Percentiles rank a stretch among this genome's conserved stretches.
These are phyloP conservation scores for Byssochlamys sp. DNA, from an alignment of 2,329 filamentous ascomycete genomes.

Conservation along the genomic window DNA sequence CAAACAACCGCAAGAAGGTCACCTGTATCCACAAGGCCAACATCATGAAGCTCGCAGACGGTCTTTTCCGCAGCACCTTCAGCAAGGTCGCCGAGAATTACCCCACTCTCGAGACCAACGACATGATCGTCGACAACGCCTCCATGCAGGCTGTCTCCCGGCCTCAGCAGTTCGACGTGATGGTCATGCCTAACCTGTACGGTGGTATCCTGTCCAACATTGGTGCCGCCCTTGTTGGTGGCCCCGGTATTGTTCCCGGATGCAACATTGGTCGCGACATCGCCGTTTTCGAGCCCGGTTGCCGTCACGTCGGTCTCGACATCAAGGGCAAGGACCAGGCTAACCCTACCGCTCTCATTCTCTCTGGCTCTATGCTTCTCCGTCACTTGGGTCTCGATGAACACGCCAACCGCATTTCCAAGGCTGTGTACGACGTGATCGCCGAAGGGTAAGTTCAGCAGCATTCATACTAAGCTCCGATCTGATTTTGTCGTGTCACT, in stretches of 20 bases:
- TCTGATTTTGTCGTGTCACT: slow-evolving; percentile 1
- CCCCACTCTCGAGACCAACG: slow-evolving; percentile 88
- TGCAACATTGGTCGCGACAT: slow-evolving; percentile 99
- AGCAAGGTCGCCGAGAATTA: slow-evolving; percentile 88
- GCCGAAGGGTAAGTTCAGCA: slow-evolving; percentile 65
- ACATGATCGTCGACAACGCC: slow-evolving; percentile 99
- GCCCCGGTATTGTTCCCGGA: slow-evolving; percentile 90
- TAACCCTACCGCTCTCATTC: slow-evolving; percentile 90
- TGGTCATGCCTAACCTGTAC: slow-evolving; percentile 99
- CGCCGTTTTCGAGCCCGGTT: slow-evolving; percentile 96
- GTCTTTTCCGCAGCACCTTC: slow-evolving; percentile 97
- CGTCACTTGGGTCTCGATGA: slow-evolving; percentile 94
- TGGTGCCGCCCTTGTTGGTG: slow-evolving; percentile 89
- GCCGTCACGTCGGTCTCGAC: slow-evolving; percentile 96
- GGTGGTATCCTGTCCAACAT: slow-evolving; percentile 98
- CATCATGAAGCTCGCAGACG: slow-evolving; percentile 99
- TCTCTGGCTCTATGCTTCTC: slow-evolving; percentile 93
- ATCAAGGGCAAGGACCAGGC: slow-evolving; percentile 99
- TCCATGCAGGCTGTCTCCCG: slow-evolving; percentile 96
- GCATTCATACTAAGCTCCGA: background rate
- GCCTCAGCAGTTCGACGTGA: slow-evolving; percentile 97
- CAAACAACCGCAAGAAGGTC: slow-evolving; percentile 98
- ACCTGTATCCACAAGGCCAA: slow-evolving; percentile 99
- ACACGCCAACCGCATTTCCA: slow-evolving; percentile 95
- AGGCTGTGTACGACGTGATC: slow-evolving; percentile 67